phyloP scores from a whole-genome alignment of 768 basidiomycete genomes.

The Agaricus subrufescens region DNA sequence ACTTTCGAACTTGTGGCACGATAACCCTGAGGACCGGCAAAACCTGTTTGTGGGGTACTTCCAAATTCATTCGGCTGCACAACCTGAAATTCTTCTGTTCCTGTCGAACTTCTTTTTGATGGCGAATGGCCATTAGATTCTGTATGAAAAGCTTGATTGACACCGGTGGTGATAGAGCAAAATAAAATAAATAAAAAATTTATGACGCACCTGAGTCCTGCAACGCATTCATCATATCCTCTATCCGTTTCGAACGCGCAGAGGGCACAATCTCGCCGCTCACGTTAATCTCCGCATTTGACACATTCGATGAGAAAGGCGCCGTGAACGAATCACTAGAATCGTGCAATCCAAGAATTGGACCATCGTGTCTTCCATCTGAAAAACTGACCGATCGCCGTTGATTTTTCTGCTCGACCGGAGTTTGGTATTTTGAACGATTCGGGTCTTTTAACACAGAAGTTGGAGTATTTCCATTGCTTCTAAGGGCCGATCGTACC shows the following conservation, averaged over 20 bases:
- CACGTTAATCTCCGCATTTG: slow-evolving; percentile 16
- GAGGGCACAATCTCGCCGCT: slow-evolving; percentile 45
- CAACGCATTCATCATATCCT: slow-evolving; percentile 72
- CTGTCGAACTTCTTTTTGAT: slow-evolving; percentile 41
- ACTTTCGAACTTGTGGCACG: slow-evolving; percentile 26
- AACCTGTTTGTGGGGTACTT: slow-evolving; percentile 32
- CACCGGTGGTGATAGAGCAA: neutral
- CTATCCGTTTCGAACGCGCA: slow-evolving; percentile 74
- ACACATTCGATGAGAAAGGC: slow-evolving; percentile 1
- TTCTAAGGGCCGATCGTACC: slow-evolving; percentile 42
- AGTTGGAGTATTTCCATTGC: slow-evolving; percentile 43
- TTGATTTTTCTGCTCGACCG: slow-evolving; percentile 43
- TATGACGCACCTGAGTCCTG: slow-evolving; percentile 57
- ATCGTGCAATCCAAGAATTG: slow-evolving; percentile 60
- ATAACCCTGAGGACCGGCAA: slow-evolving; percentile 40
- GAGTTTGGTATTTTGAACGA: slow-evolving; percentile 48
- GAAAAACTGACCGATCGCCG: slow-evolving; percentile 96
- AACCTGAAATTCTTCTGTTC: slow-evolving; percentile 45
- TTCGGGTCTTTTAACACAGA: slow-evolving; percentile 55
- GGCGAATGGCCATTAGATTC: slow-evolving; percentile 49
- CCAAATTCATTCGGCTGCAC: slow-evolving; percentile 32
- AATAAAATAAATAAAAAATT: neutral
- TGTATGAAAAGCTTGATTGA: slow-evolving; percentile 20
- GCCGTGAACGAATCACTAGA: slow-evolving; percentile 14
- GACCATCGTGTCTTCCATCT: slow-evolving; percentile 86